These are phyloP conservation scores for Micromonas commoda DNA, from an alignment of 139 green algal genomes.

Conservation along the genomic window DNA sequence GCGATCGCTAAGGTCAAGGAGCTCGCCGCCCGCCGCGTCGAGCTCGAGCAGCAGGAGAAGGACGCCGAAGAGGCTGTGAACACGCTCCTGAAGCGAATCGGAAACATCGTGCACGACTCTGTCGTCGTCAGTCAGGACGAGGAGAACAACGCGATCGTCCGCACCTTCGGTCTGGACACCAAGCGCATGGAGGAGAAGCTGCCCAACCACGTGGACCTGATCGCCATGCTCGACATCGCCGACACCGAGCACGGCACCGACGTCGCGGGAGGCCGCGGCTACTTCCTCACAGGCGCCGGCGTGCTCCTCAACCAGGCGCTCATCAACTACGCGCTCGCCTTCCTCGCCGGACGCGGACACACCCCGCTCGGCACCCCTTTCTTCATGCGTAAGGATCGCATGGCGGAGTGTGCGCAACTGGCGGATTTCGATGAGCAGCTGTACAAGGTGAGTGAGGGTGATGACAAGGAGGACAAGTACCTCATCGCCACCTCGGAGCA, in stretches of 20 bases:
- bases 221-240: constrained; percentile 83
- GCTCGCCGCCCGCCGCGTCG: constrained; percentile 39
- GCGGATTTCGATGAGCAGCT: constrained; percentile 97
- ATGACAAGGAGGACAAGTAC: constrained; percentile 98
- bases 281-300: constrained; percentile 86
- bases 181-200: constrained; percentile 56
- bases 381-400: constrained; percentile 86
- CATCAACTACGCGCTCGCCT: constrained; percentile 67
- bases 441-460: constrained; percentile 79
- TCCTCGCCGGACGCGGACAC: constrained; percentile 58
- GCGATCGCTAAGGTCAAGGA: constrained; percentile 36
- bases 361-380: constrained; percentile 89
- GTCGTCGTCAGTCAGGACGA: constrained; percentile 90
- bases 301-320: constrained; percentile 96
- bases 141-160: constrained; percentile 85
- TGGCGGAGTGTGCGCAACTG: constrained; percentile 98
- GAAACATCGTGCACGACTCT: constrained; percentile 94
- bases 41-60: constrained; percentile 62
- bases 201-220: constrained; percentile 93
- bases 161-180: constrained; percentile 47
- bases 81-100: constrained; percentile 67
- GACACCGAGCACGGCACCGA: constrained; percentile 66
- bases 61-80: constrained; percentile 59
- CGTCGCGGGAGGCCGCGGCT: constrained; percentile 76
- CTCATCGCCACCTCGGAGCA: constrained; percentile 98